Evolutionary conservation across 257 asterid species (phyloP), one percentile per base, ranked within the genome.

Genomic region (Coffea eugenioides): DNA sequence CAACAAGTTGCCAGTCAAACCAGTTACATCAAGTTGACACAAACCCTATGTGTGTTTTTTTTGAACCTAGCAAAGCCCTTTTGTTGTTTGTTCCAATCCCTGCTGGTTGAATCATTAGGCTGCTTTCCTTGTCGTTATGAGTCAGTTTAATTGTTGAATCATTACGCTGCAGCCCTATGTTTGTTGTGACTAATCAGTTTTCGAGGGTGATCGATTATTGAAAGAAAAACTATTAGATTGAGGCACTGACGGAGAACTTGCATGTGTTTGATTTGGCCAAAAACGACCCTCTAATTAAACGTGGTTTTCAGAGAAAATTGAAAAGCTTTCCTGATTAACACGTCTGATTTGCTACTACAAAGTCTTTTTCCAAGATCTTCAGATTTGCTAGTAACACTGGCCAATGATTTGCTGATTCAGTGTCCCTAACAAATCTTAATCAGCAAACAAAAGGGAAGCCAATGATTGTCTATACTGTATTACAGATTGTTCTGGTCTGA

Each of bases 191-290:
- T 25, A 34, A 4, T 14, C 31, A 34, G 34, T 12, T 56, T 56
- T 56, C 16, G 64, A 65, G 65, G 73, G 64, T 16, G 80, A 77
- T 77, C 65, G 73, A 48, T 65, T 65, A 2, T 27, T 31, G 36
- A 39, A 71, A 16, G 64, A 77, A 18, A 11, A 76, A 64, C 43
- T 31, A 31, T 31, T 31, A 31, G 31, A 31, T 31, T 31, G 31
- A 31, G 31, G 31, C 31, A 31, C 31, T 31, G 31, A 31, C 31
- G 31, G 31, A 39, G 43, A 39, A 39, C 43, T 39, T 39, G 43
- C 43, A 39, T 39, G 31, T 73, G 14, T 16, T 34, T 34, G 31
- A 56, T 23, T 31, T 13, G 5, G 5, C 23, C 34, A 67, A 67
- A 1, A 67, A 67, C 34, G 48, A 11, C 52, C 36, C 36, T 23